Base-by-base conservation (phyloP, 495 filamentous ascomycete species). In the Opeltia flavorubescens region DNA sequence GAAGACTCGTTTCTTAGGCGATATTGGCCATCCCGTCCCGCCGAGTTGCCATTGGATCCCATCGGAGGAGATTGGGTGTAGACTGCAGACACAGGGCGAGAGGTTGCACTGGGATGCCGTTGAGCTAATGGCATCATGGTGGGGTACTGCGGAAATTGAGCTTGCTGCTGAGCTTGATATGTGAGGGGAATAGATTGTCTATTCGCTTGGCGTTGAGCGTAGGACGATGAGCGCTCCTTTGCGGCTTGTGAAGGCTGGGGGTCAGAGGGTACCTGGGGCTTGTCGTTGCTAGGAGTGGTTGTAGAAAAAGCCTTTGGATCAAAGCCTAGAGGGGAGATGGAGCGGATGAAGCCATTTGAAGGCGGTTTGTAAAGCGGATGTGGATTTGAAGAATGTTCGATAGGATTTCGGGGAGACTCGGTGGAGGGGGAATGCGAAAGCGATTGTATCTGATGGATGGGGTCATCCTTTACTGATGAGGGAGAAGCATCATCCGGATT, bases 401-500 rank as follows among this genome's bases (percentile, higher is more conserved):
- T 31, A 21, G 38, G 12, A 33, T 44, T 30, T 4, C 4, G 42
- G 18, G 44, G 26, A 33, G 45, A 39, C 17, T 43, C 31, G 36
- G 50, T 40, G 13, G 47, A 26, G 17, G 55, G 50, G n/a, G 49
- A 27, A 2, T 49, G 55, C 40, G 55, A 53, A 7, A 55, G 13
- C 1, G 55, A 53, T 33, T 43, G 20, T 15, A 5, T 31, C 26
- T 26, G 36, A 5, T 43, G 45, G 23, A 45, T n/a, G 9, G 44
- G 40, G 12, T 65, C 57, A 46, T 75, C 68, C 50, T 66, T 65
- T n/a, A 77, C 65, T 34, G 66, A 62, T 50, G 70, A 66, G 33
- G 82, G 69, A 26, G 82, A 78, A 40, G 76, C 74, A 62, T 91
- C 79, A 69, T 95, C 89, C 34, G 93, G 91, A 62, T 99, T 99